Evolutionary conservation across 768 basidiomycete genomes (phyloP).

Genomic region (Sporobolomyces pararoseus): DNA sequence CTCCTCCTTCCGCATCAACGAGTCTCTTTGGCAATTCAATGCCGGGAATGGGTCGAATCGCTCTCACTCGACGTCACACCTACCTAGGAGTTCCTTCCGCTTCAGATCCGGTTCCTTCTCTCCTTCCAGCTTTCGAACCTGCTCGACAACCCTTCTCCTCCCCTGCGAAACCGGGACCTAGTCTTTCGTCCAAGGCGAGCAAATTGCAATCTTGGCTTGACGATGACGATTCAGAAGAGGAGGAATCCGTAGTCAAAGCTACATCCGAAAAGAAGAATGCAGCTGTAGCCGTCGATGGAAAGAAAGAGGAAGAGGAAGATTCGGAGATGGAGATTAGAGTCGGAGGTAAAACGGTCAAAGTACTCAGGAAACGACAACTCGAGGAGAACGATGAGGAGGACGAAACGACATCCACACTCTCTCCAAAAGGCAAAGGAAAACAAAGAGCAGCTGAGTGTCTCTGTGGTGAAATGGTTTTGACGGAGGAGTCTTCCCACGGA

Average conservation of each 20-base stretch:
- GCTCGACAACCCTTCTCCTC: neutral
- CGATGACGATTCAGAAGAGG: constrained; percentile 27
- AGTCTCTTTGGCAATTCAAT: constrained; percentile 25
- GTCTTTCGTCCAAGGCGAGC: neutral
- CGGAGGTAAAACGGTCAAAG: constrained; percentile 30
- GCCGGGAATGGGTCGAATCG: constrained; percentile 38
- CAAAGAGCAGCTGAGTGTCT: constrained; percentile 12
- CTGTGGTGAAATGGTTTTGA: constrained; percentile 8
- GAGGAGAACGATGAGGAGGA: constrained; percentile 12
- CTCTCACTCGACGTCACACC: constrained; percentile 24
- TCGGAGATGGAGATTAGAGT: constrained; percentile 23
- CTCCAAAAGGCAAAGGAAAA: constrained; percentile 24
- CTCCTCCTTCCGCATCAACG: neutral
- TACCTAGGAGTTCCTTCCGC: constrained; percentile 6
- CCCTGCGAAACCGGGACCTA: neutral
- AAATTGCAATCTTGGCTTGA: constrained; percentile 36
- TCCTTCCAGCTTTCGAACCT: constrained; percentile 17
- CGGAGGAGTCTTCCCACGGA: neutral
- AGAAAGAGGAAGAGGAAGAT: neutral
- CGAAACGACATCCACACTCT: neutral
- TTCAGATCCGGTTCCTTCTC: constrained; percentile 1
- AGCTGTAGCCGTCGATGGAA: neutral
- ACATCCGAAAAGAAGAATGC: neutral
- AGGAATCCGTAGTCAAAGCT: neutral
- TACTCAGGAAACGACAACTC: constrained; percentile 15